A percentile compares a stretch with the other conserved stretches of the same genome.
Conservation (phyloP, 139 green algal species). For the Diplosphaera chodatii region DNA sequence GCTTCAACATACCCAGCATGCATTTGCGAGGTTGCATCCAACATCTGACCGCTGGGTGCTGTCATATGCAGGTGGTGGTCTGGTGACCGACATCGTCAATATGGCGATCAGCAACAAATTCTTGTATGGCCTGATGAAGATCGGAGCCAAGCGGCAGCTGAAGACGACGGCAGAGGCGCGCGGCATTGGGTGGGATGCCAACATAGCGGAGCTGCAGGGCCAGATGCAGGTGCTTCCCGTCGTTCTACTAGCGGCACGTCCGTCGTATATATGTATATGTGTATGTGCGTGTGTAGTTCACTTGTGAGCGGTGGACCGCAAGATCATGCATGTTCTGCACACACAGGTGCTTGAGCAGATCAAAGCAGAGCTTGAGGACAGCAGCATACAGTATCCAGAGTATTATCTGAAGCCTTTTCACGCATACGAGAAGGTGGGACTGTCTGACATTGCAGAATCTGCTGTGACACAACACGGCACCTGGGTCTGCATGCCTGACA, state of each 20-base stretch:
- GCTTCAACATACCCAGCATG: too few species aligned
- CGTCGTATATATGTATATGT: too few species aligned
- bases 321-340: not conserved
- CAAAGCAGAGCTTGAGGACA: conserved; percentile 44
- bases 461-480: too few species aligned
- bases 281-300: too few species aligned
- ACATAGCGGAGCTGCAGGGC: conserved; percentile 19
- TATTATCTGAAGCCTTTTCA: conserved; percentile 81
- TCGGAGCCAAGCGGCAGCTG: conserved; percentile 30
- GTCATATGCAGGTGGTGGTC: conserved; percentile 45
- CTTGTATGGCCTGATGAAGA: conserved; percentile 58
- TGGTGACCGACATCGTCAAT: conserved; percentile 49
- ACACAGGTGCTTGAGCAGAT: conserved; percentile 30
- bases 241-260: too few species aligned
- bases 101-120: conserved; percentile 43
- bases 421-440: conserved; percentile 45
- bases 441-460: too few species aligned
- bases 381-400: conserved; percentile 42
- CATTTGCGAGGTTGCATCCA: too few species aligned
- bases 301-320: too few species aligned
- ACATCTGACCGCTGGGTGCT: too few species aligned
- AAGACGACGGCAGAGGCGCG: conserved; percentile 42
- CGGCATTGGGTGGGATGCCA: conserved; percentile 42
- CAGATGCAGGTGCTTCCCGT: conserved; percentile 20
- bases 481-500: too few species aligned